Conservation (phyloP, 2,329 filamentous ascomycete genomes). For the Alternaria infectoria region DNA sequence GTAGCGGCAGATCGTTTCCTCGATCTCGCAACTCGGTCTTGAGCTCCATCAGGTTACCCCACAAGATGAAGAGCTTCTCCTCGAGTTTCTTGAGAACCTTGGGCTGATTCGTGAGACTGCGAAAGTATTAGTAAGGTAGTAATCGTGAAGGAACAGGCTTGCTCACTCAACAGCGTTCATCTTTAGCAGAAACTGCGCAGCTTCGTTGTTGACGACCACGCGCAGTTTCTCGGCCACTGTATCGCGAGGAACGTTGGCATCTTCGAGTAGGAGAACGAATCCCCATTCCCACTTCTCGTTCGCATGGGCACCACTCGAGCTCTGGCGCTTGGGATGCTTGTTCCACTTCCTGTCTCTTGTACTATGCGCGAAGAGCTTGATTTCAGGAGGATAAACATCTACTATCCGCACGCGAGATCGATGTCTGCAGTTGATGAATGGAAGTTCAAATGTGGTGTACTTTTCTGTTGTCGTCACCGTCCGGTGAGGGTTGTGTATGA, state of each 20-base stretch:
- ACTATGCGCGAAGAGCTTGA: constrained; percentile 72
- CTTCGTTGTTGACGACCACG: constrained; percentile 66
- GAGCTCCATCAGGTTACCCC: constrained; percentile 72
- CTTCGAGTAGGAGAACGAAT: constrained; percentile 80
- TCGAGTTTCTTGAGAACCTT: constrained; percentile 61
- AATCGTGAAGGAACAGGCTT: not conserved
- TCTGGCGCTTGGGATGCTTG: constrained; percentile 47
- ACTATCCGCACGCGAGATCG: constrained; percentile 75
- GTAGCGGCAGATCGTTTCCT: constrained; percentile 30
- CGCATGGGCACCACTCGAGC: constrained; percentile 39
- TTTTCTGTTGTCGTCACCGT: constrained; percentile 31
- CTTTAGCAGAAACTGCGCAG: constrained; percentile 63
- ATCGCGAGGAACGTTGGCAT: constrained; percentile 54
- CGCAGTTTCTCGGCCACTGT: constrained; percentile 58
- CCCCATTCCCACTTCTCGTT: constrained; percentile 77
- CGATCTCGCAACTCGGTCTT: constrained; percentile 68
- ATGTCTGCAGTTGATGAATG: constrained; percentile 78
- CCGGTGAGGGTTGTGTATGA: constrained; percentile 56
- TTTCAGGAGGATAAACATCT: constrained; percentile 74
- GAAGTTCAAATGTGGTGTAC: constrained; percentile 59
- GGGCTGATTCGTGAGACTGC: constrained; percentile 63
- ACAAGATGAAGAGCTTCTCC: constrained; percentile 77
- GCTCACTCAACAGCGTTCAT: constrained; percentile 62
- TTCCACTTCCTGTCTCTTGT: constrained; percentile 46
- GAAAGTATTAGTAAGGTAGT: constrained; percentile 9